These are phyloP conservation scores for Dorcoceras hygrometricum DNA, from an alignment of 257 asterid species.

Conservation along the genomic window DNA sequence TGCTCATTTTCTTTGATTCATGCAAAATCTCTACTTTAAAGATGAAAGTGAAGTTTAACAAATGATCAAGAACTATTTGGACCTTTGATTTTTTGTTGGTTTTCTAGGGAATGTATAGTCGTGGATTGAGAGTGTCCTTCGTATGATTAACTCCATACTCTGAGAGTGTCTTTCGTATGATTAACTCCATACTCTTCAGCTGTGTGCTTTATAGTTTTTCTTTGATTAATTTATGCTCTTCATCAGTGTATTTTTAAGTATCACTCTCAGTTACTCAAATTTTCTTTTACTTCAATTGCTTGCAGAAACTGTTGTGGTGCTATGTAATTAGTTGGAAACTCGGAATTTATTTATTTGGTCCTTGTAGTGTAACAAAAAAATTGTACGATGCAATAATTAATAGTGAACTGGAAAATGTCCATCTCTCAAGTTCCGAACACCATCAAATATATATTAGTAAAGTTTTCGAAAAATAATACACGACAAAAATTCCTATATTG, in stretches of 20 bases:
- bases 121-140: conserved; percentile 34
- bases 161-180: conserved; percentile 1
- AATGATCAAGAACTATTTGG: conserved; percentile 29
- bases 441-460: too few species aligned
- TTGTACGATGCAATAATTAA: too few species aligned
- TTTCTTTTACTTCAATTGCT: background rate
- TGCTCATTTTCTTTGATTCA: conserved; percentile 30
- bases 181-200: background rate
- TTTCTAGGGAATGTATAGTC: conserved; percentile 46
- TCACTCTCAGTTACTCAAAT: background rate
- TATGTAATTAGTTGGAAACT: background rate
- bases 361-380: too few species aligned
- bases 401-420: too few species aligned
- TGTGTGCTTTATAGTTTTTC: too few species aligned
- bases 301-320: background rate
- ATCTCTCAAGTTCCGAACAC: too few species aligned
- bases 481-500: too few species aligned
- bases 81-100: conserved; percentile 31
- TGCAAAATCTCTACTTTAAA: conserved; percentile 29
- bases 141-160: background rate
- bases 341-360: background rate
- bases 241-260: background rate
- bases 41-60: conserved; percentile 26
- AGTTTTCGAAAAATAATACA: too few species aligned
- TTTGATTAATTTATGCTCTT: conserved; percentile 6